Evolutionary conservation across 805 yeast genomes (phyloP).

Genomic region (Lachancea mirantina): DNA sequence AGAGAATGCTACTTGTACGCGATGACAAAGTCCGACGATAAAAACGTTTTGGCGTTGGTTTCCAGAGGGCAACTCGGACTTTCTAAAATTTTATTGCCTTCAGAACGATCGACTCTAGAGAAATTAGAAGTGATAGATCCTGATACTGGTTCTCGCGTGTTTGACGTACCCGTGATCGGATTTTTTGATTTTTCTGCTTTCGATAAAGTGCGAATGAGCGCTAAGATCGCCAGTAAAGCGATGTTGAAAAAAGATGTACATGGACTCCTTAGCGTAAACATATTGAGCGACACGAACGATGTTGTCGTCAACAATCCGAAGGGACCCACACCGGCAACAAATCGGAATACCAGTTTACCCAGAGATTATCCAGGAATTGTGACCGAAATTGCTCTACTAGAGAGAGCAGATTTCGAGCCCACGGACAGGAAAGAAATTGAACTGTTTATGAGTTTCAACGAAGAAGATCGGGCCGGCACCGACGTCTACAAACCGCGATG

Average conservation of each 20-base stretch:
- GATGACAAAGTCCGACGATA: slow-evolving; percentile 22
- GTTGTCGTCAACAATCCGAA: slow-evolving; percentile 20
- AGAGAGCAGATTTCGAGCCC: slow-evolving; percentile 26
- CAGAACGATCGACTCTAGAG: slow-evolving; percentile 54
- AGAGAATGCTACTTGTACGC: slow-evolving; percentile 45
- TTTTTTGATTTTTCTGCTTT: slow-evolving; percentile 45
- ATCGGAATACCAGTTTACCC: slow-evolving; percentile 19
- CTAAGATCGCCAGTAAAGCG: slow-evolving; percentile 44
- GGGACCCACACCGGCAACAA: slow-evolving; percentile 10
- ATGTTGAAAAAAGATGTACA: slow-evolving; percentile 47
- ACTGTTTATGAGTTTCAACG: slow-evolving; percentile 20
- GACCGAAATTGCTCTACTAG: slow-evolving; percentile 33
- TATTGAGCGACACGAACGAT: slow-evolving; percentile 35
- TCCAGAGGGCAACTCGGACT: slow-evolving; percentile 70
- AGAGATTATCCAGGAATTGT: slow-evolving; percentile 37
- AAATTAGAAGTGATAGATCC: slow-evolving; percentile 39
- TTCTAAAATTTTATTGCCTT: slow-evolving; percentile 60
- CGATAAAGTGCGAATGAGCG: slow-evolving; percentile 42
- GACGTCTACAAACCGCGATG: not conserved
- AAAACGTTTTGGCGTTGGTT: slow-evolving; percentile 39
- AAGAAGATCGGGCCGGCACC: slow-evolving; percentile 4
- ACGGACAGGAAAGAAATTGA: slow-evolving; percentile 20
- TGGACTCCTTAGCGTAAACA: slow-evolving; percentile 43
- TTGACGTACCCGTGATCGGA: slow-evolving; percentile 34
- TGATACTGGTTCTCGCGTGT: slow-evolving; percentile 17